A percentile compares a stretch with the other conserved stretches of the same genome.
Conservation (phyloP, 139 green algal species). For the Pycnococcus provasolii region DNA sequence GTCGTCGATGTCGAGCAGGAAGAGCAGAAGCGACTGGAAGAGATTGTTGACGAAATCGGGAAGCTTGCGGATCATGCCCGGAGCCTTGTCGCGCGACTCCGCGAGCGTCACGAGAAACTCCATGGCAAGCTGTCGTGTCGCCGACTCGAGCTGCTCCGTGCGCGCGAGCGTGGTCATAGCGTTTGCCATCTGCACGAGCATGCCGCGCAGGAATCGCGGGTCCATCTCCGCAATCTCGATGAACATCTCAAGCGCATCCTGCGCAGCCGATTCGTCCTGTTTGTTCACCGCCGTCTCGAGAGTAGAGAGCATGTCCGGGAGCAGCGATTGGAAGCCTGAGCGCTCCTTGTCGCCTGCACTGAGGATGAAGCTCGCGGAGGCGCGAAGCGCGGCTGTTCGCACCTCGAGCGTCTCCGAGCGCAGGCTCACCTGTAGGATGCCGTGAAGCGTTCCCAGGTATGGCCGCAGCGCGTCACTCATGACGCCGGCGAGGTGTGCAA, state of each 20-base stretch:
- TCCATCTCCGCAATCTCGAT: conserved; percentile 83
- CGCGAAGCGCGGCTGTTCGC: no score
- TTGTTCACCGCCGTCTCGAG: no score
- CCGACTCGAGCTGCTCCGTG: conserved; percentile 42
- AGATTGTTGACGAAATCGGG: conserved; percentile 67
- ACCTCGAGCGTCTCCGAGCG: no score
- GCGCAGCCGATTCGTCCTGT: no score
- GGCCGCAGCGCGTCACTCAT: no score
- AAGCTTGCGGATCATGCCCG: conserved; percentile 88
- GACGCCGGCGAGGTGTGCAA: no score
- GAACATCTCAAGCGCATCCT: conserved; percentile 83
- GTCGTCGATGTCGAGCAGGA: conserved; percentile 92
- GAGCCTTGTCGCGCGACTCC: conserved; percentile 79
- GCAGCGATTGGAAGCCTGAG: no score
- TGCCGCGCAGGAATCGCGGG: conserved; percentile 76
- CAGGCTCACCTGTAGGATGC: no score
- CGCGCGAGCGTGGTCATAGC: conserved; percentile 68
- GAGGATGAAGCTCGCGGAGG: no score
- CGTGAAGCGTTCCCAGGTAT: no score
- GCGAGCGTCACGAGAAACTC: conserved; percentile 92
- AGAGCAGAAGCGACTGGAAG: conserved; percentile 67
- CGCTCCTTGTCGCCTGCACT: no score
- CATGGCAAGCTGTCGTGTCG: conserved; percentile 60
- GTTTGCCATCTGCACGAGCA: conserved; percentile 62
- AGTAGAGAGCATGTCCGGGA: no score